Evolutionary conservation across 441 rosid species (phyloP).

Genomic region (Viola pubescens): DNA sequence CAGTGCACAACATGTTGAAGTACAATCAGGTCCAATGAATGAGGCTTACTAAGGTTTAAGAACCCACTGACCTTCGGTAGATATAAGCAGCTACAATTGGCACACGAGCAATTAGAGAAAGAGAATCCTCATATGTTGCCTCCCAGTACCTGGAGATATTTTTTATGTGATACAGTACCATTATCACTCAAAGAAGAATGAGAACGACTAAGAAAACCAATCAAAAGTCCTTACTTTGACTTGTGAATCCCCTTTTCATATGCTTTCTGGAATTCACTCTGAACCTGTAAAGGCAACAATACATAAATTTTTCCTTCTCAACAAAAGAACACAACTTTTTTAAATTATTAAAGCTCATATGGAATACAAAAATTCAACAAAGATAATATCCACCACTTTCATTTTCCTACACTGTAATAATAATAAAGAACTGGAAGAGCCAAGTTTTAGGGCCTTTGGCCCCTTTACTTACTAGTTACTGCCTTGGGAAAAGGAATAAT

Average conservation of each 20-base stretch:
- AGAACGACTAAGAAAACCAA: conserved; percentile 12
- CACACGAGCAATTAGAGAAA: conserved; percentile 81
- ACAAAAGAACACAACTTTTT: not conserved
- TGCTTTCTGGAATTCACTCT: conserved; percentile 95
- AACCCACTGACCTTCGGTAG: conserved; percentile 61
- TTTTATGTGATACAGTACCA: conserved; percentile 15
- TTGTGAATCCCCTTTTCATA: conserved; percentile 83
- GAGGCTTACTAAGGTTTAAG: conserved; percentile 10
- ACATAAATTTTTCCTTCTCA: conserved; percentile 11
- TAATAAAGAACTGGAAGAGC: too few relatives aligned
- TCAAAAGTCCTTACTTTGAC: conserved; percentile 53
- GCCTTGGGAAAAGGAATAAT: too few relatives aligned
- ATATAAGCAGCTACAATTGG: conserved; percentile 85
- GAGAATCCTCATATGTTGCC: conserved; percentile 85
- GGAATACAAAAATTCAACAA: too few relatives aligned
- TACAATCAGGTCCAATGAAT: conserved; percentile 1
- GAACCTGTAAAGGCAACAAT: conserved; percentile 46
- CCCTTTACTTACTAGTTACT: too few relatives aligned
- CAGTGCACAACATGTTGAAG: conserved; percentile 1
- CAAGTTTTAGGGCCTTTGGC: too few relatives aligned
- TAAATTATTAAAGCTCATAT: not conserved
- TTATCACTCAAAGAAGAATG: conserved; percentile 14
- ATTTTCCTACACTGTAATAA: too few relatives aligned
- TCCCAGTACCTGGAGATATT: conserved; percentile 78
- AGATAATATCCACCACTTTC: too few relatives aligned